These are phyloP conservation scores for Asterionellopsis glacialis DNA, from an alignment of 108 stramenopile species.

Conservation along the genomic window DNA sequence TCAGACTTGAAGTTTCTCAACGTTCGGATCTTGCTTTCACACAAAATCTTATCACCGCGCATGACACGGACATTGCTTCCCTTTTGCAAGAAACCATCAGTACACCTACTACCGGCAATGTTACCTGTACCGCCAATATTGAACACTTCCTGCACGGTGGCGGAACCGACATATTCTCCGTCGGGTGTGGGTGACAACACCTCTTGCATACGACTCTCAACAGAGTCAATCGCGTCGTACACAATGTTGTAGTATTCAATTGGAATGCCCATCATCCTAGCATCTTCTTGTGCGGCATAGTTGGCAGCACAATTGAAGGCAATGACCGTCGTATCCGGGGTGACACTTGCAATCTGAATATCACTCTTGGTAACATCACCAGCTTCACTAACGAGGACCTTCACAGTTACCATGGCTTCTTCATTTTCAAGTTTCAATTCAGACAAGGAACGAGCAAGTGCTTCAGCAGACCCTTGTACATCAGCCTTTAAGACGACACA, in stretches of 20 bases:
- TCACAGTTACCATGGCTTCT: slow-evolving; percentile 77
- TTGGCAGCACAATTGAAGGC: slow-evolving; percentile 92
- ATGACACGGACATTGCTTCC: slow-evolving; percentile 90
- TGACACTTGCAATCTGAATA: slow-evolving; percentile 89
- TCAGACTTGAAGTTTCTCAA: slow-evolving; percentile 93
- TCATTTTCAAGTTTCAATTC: slow-evolving; percentile 88
- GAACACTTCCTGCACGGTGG: slow-evolving; percentile 90
- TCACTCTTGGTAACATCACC: slow-evolving; percentile 93
- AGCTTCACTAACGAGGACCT: slow-evolving; percentile 86
- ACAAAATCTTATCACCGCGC: slow-evolving; percentile 89
- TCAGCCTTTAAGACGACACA: slow-evolving; percentile 94
- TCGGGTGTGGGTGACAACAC: slow-evolving; percentile 90
- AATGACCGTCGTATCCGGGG: slow-evolving; percentile 82
- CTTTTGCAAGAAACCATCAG: slow-evolving; percentile 81
- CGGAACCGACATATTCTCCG: slow-evolving; percentile 89
- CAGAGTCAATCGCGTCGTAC: slow-evolving; percentile 93
- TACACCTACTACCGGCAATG: slow-evolving; percentile 92
- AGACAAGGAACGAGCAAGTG: slow-evolving; percentile 78
- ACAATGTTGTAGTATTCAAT: slow-evolving; percentile 92
- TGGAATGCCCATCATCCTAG: slow-evolving; percentile 63
- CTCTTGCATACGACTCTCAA: slow-evolving; percentile 88
- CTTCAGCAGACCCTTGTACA: slow-evolving; percentile 92
- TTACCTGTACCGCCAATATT: slow-evolving; percentile 93
- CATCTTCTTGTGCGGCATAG: slow-evolving; percentile 86
- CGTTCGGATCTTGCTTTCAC: slow-evolving; percentile 78